Conservation (phyloP, 192 early-diverging fungal species). For the Gryganskiella cystojenkinii region DNA sequence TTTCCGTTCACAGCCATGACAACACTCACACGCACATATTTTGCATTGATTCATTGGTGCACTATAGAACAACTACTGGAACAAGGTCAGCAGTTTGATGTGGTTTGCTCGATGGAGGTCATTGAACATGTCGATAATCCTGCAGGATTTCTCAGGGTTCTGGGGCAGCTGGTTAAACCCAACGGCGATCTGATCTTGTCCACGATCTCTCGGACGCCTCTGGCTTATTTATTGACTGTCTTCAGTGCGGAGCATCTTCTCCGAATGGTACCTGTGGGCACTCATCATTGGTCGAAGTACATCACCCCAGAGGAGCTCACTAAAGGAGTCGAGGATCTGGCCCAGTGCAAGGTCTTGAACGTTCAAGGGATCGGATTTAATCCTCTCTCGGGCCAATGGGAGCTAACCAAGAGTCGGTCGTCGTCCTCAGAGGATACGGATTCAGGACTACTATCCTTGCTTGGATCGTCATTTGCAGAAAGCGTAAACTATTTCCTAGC, state of each 20-base stretch:
- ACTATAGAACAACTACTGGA: constrained; percentile 68
- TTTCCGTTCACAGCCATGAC: no score
- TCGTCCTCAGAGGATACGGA: constrained; percentile 16
- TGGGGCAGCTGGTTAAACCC: constrained; percentile 73
- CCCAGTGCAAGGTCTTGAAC: constrained; percentile 60
- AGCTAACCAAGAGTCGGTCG: constrained; percentile 41
- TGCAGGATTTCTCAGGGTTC: constrained; percentile 72
- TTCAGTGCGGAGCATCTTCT: constrained; percentile 85
- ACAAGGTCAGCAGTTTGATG: constrained; percentile 72
- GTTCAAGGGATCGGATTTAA: constrained; percentile 66
- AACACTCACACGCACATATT: no score
- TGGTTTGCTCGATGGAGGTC: constrained; percentile 89
- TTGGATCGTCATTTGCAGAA: constrained; percentile 30
- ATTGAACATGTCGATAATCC: constrained; percentile 93
- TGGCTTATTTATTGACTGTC: constrained; percentile 82
- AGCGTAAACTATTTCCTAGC: constrained; percentile 60
- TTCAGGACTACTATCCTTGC: constrained; percentile 24
- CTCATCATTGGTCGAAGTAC: constrained; percentile 90
- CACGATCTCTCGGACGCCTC: constrained; percentile 89
- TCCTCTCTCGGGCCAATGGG: constrained; percentile 59
- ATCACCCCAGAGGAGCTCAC: constrained; percentile 79
- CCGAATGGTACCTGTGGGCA: constrained; percentile 81
- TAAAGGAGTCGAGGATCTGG: constrained; percentile 57
- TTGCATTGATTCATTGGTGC: no score
- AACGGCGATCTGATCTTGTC: constrained; percentile 81